These are phyloP conservation scores for Puccinia horiana DNA, from an alignment of 1,284 basidiomycete species.

Conservation along the genomic window DNA sequence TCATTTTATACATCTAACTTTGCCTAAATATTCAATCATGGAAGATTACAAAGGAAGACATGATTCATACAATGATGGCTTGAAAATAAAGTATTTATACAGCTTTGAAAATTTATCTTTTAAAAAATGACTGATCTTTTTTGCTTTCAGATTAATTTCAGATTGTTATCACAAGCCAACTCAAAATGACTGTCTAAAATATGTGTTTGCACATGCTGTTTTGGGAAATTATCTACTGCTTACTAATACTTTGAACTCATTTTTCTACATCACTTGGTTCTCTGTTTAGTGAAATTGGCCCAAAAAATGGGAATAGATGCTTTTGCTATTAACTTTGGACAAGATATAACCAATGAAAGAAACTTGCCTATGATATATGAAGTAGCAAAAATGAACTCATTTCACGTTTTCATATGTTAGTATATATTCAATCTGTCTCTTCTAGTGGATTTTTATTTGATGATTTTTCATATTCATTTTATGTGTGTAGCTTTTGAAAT, in stretches of 20 bases:
- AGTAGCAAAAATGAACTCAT: constrained; percentile 27
- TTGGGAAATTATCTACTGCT: constrained; percentile 26
- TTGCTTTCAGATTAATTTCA: neutral
- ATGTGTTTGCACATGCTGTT: constrained; percentile 46
- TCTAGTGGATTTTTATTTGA: neutral
- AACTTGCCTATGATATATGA: constrained; percentile 38
- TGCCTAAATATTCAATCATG: no score
- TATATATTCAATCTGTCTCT: neutral
- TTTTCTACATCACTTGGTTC: neutral
- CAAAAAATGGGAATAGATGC: constrained; percentile 42
- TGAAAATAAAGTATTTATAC: no score
- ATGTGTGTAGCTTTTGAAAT: constrained; percentile 33
- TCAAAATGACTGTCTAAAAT: constrained; percentile 3
- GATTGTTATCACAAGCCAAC: neutral
- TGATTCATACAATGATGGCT: no score
- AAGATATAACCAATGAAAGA: constrained; percentile 38
- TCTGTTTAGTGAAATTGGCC: constrained; percentile 18
- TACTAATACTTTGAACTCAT: constrained; percentile 3
- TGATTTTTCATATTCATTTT: neutral
- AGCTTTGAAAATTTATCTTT: neutral
- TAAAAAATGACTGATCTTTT: neutral
- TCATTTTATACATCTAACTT: no score
- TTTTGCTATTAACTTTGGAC: constrained; percentile 47
- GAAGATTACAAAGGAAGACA: no score
- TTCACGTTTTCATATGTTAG: constrained; percentile 37